Percentiles rank a stretch among this genome's conserved stretches.
These are phyloP conservation scores for Blastobotrys illinoisensis DNA, from an alignment of 1,139 yeast genomes.

Conservation along the genomic window DNA sequence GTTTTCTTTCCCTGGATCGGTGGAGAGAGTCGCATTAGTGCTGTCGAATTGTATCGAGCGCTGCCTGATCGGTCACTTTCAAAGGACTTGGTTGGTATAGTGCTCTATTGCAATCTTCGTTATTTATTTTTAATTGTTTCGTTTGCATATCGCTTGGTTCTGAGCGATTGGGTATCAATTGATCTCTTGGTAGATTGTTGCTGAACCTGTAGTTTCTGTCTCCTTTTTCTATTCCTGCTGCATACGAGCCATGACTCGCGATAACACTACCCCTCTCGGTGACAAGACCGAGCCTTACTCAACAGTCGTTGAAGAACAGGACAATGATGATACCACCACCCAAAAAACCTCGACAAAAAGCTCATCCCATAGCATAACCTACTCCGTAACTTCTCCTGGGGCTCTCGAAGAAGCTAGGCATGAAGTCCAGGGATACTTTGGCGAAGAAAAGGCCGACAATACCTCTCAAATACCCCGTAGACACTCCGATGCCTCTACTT, in stretches of 20 bases:
- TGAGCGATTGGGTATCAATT: conserved; percentile 1
- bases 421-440: neutral
- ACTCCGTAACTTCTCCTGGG: neutral
- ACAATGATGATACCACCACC: neutral
- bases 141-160: conserved; percentile 19
- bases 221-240: neutral
- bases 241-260: neutral
- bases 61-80: neutral
- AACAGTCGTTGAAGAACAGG: neutral
- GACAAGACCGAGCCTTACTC: neutral
- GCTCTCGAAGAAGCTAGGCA: neutral
- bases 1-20: neutral
- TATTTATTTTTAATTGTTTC: neutral
- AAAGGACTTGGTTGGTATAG: neutral
- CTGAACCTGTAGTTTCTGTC: neutral
- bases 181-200: neutral
- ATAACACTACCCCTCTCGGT: neutral
- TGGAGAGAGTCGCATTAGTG: neutral
- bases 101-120: neutral
- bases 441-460: neutral
- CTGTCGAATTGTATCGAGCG: neutral
- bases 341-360: neutral
- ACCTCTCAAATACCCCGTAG: neutral
- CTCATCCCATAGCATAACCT: neutral
- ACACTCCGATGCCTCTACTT: neutral